These are phyloP conservation scores for Penicillium subrubescens DNA, from an alignment of 495 filamentous ascomycete genomes.

Conservation along the genomic window DNA sequence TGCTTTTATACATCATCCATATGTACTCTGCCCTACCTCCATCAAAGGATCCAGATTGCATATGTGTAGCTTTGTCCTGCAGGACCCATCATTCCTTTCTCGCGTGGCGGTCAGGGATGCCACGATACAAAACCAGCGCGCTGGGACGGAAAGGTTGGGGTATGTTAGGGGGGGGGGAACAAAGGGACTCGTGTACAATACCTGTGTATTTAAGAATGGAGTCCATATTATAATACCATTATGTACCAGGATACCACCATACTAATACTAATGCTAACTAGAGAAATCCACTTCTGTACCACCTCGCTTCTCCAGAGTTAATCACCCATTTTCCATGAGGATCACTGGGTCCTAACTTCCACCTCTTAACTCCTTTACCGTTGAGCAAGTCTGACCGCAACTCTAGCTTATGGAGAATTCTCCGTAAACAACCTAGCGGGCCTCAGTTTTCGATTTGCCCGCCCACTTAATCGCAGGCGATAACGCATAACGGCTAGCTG, in stretches of 20 bases:
- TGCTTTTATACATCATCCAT: background rate
- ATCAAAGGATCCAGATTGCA: background rate
- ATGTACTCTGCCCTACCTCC: background rate
- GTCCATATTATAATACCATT: constrained; percentile 4
- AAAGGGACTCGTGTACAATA: background rate
- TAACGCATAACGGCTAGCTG: constrained; percentile 9
- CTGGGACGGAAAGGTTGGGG: background rate
- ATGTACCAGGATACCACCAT: background rate
- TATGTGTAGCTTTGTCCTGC: constrained; percentile 6
- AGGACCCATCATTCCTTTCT: constrained; percentile 14
- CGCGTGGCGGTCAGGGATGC: constrained; percentile 38
- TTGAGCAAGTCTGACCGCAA: constrained; percentile 26
- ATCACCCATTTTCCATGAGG: constrained; percentile 7
- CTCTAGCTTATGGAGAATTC: constrained; percentile 20
- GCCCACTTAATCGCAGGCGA: constrained; percentile 8
- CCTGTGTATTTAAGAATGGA: background rate
- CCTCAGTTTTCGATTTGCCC: constrained; percentile 18
- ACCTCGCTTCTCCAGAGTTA: constrained; percentile 2
- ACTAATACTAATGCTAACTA: background rate
- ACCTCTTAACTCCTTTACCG: constrained; percentile 9
- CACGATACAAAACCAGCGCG: constrained; percentile 4
- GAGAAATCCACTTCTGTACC: too few relatives aligned
- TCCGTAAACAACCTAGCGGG: constrained; percentile 18
- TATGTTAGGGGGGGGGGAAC: background rate
- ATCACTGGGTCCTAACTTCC: constrained; percentile 16